Conservation (phyloP, 495 filamentous ascomycete species). For the Trichoderma erinaceum region DNA sequence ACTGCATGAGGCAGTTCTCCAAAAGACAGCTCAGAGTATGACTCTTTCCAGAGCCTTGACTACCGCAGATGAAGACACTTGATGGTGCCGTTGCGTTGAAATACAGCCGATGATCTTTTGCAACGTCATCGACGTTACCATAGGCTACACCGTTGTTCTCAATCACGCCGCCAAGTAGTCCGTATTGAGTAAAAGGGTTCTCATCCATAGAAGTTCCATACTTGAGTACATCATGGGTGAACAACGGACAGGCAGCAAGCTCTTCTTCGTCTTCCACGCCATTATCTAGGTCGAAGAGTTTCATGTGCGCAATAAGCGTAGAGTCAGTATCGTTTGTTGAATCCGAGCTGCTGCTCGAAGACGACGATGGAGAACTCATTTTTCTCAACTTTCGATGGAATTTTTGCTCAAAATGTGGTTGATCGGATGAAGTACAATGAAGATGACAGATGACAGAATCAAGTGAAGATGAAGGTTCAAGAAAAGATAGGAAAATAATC, state of each 20-base stretch:
- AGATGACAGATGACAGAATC: too few species aligned
- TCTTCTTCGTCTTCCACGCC: slow-evolving; percentile 25
- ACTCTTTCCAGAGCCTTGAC: slow-evolving; percentile 71
- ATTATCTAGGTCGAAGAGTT: not conserved
- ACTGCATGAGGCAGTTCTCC: slow-evolving; percentile 52
- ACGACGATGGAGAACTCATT: not conserved
- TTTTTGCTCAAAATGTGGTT: too few species aligned
- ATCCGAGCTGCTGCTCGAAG: not conserved
- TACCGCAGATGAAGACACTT: slow-evolving; percentile 69
- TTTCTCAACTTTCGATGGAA: not conserved
- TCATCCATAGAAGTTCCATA: slow-evolving; percentile 19
- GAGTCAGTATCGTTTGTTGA: not conserved
- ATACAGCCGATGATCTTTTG: slow-evolving; percentile 48
- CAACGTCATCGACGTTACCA: slow-evolving; percentile 12
- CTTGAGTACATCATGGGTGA: slow-evolving; percentile 33
- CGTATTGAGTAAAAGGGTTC: slow-evolving; percentile 34
- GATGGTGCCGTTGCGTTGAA: slow-evolving; percentile 64
- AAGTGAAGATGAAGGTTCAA: not conserved
- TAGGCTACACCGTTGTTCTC: slow-evolving; percentile 9
- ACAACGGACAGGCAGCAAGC: slow-evolving; percentile 31
- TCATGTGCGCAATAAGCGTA: not conserved
- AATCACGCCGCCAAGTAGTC: slow-evolving; percentile 33
- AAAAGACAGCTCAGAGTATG: slow-evolving; percentile 67
- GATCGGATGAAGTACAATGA: not conserved
- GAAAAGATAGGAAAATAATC: not conserved